Conservation (phyloP, 164 flowering plant genomes). For the Umbellularia californica region DNA sequence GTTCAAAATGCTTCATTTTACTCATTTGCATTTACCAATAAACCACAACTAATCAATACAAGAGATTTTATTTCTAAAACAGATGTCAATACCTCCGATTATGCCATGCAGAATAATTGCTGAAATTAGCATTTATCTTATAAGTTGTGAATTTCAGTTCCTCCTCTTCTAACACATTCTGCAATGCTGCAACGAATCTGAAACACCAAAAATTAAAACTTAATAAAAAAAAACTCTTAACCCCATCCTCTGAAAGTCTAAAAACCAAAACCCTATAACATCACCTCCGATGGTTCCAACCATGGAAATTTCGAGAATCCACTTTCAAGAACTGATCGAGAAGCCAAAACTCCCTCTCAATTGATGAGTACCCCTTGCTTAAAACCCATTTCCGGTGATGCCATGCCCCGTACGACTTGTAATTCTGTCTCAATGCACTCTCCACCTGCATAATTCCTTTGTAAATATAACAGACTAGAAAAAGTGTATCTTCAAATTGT, state of each 20-base stretch:
- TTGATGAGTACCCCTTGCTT: slow-evolving; percentile 63
- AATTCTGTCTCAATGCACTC: slow-evolving; percentile 62
- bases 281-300: slow-evolving; percentile 90
- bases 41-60: background rate
- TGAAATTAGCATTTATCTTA: slow-evolving; percentile 68
- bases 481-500: too few relatives aligned
- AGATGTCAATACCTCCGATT: slow-evolving; percentile 59
- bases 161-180: slow-evolving; percentile 59
- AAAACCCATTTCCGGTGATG: slow-evolving; percentile 91
- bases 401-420: slow-evolving; percentile 90
- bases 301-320: slow-evolving; percentile 85
- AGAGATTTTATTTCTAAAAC: background rate
- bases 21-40: background rate
- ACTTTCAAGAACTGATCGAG: slow-evolving; percentile 55
- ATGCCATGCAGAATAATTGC: slow-evolving; percentile 98
- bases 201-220: background rate
- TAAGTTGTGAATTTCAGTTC: slow-evolving; percentile 67
- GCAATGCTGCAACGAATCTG: slow-evolving; percentile 72
- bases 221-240: background rate
- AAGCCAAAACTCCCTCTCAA: slow-evolving; percentile 57
- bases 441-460: slow-evolving; percentile 44
- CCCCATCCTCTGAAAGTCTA: too few relatives aligned
- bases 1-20: too few relatives aligned
- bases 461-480: too few relatives aligned
- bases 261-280: background rate